Evolutionary conservation across 108 stramenopile species (phyloP).

Genomic region (Schizochytrium sp.): DNA sequence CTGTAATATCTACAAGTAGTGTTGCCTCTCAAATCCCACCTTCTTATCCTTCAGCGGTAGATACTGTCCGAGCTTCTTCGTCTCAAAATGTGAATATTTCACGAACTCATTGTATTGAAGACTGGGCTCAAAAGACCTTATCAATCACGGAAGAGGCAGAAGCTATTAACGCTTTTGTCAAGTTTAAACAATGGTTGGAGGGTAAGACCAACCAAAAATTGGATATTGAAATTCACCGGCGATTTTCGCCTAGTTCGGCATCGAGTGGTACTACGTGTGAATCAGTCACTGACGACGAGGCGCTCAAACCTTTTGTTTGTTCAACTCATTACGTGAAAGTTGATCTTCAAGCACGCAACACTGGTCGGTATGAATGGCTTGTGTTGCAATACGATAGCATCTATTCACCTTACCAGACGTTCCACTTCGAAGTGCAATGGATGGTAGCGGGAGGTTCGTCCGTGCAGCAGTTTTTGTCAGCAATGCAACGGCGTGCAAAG

Average conservation of each 20-base stretch:
- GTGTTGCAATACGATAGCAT: conserved; percentile 40
- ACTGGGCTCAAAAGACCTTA: not conserved
- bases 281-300: not conserved
- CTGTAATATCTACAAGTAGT: no score
- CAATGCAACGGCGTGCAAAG: conserved; percentile 48
- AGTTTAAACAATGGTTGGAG: conserved; percentile 55
- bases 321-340: not conserved
- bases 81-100: no score
- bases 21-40: no score
- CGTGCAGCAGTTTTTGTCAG: conserved; percentile 57
- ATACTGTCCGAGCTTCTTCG: no score
- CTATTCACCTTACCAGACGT: conserved; percentile 22
- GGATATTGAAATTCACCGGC: not conserved
- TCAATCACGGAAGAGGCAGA: not conserved
- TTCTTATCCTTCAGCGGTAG: no score
- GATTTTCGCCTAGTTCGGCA: not conserved
- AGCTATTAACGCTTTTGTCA: not conserved
- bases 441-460: not conserved
- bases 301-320: not conserved
- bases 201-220: not conserved
- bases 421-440: conserved; percentile 63
- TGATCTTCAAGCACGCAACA: not conserved
- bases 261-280: not conserved
- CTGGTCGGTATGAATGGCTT: conserved; percentile 58
- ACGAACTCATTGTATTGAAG: not conserved